Base-by-base conservation (phyloP, 2,329 filamentous ascomycete genomes). In the Tricladium varicosporioides region DNA sequence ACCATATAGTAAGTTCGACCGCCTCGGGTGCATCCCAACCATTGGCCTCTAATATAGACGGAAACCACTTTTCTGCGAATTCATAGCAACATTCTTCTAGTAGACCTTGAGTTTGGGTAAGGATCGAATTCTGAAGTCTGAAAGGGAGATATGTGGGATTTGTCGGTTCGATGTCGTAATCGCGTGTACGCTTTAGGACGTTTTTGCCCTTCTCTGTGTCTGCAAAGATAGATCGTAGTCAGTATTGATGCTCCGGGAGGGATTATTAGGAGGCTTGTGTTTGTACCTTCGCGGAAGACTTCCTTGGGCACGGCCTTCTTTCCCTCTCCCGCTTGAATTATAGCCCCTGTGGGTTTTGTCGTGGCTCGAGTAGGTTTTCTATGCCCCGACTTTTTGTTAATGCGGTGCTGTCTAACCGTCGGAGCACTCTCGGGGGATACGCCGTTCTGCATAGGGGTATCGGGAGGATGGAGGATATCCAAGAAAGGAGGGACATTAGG, bases 21-120 rank as follows among this genome's bases (percentile, higher is more conserved):
- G 57, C 57, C 42, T 63, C 61, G 13, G 56, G 59, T 15, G 54
- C 52, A n/a, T 57, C 55, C 56, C 56, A 63, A 14, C 49, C 47
- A 10, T 56, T 58, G 5, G 9, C 45, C 11, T 48, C n/a, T 43
- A 63, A 33, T 11, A 61, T 36, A 2, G 27, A 22, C 13, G 61
- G 61, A 36, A 63, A 49, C 61, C 61, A 63, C 32, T 53, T 59
- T 52, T 59, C 13, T 10, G 55, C 60, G 10, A 61, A 63, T 5
- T 54, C 33, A 45, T 52, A 63, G 7, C 56, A 58, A 19, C 52
- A 51, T n/a, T 57, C 54, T 51, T 63, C 61, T 5, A 63, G 32
- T 13, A 57, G 52, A 5, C n/a, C 31, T 54, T 63, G 61, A 14
- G 54, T 48, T 45, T 48, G 50, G 18, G 50, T 52, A 46, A 63